Base-by-base conservation (phyloP, 768 basidiomycete genomes). In the Mycena belliarum region DNA sequence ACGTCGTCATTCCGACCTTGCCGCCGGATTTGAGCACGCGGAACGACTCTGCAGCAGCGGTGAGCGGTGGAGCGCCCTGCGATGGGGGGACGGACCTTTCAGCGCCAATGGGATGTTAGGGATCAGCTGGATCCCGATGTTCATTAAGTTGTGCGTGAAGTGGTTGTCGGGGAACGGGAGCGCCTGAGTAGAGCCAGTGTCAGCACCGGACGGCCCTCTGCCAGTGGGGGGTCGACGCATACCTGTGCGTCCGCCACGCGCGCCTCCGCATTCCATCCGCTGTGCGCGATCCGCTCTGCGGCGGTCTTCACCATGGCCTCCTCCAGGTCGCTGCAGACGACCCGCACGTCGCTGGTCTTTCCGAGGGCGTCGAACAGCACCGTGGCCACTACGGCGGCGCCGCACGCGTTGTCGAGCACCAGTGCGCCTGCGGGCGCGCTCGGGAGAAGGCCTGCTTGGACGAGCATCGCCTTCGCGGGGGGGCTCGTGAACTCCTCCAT, bases 141-240 rank as follows among this genome's bases (percentile, higher is more conserved):
- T 61, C 54, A 56, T 61, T 12, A 61, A 14, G 9, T 26, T 47
- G 38, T 61, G 60, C 10, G 54, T 61, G 55, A 61, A 61, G 23
- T 60, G 38, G 21, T 56, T 48, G 21, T 60, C 59, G 2, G 48
- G 37, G 44, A 60, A 55, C 20, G 53, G 50, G 33, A 35, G 4
- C 4, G 33, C 14, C 33, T 35, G 14, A 14, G 16, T 14, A 35
- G 14, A 35, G 6, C 16, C n/a, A n/a, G n/a, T 9, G 32, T 15
- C 15, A n/a, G 3, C 7, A 25, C 20, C 16, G 4, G 5, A 15
- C 11, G 11, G 12, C 9, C n/a, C n/a, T n/a, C n/a, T n/a, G n/a
- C n/a, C n/a, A n/a, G n/a, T 14, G 29, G 12, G 16, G 12, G 33
- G 3, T 14, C 14, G 14, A n/a, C n/a, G 10, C 37, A 18, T 43